Base-by-base conservation (phyloP, 1,284 basidiomycete genomes). In the Mycosarcoma mackinlayi region DNA sequence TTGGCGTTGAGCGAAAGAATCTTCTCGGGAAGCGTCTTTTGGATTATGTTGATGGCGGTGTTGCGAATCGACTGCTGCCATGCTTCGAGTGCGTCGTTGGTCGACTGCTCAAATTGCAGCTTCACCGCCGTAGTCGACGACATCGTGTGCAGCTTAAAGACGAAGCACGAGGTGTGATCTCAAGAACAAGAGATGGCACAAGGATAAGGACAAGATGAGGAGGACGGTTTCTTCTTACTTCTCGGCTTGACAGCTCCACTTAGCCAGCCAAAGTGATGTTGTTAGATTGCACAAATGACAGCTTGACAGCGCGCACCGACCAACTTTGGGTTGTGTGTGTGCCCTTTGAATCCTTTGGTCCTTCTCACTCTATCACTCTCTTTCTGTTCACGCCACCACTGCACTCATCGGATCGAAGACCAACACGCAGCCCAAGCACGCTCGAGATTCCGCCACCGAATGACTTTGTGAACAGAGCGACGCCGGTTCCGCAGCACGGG, bases 1-100 rank as follows among this genome's bases (percentile, higher is more conserved):
- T 56, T 64, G 11, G 41, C 51, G 45, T 68, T 73, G 52, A 73
- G 60, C 27, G 53, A 44, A 27, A 73, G 65, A 48, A 73, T 62
- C 44, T 68, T 73, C n/a, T 46, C 50, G 8, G 70, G 70, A 0
- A 73, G 58, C 4, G 50, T 73, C 31, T 51, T 58, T 40, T 73
- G 70, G 27, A 73, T 64, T 34, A 73, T 63, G 45, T 51, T 51
- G 38, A 73, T 40, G 16, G 69, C 69, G n/a, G 53, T 59, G 24
- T 58, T 51, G 0, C 60, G 64, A 13, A 72, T 48, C 14, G 38
- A 52, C 23, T 72, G 46, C 40, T 72, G 69, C 64, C 63, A 72
- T 3, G 55, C 45, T 44, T 72, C 69, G 49, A 72, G 55, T 4
- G 49, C 59, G 27, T 67, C 56, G 16, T 49, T 46, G 1, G 64